Evolutionary conservation across 2,329 filamentous ascomycete species (phyloP), one percentile per base, ranked within the genome.

Genomic region (Xylariaceae sp.): DNA sequence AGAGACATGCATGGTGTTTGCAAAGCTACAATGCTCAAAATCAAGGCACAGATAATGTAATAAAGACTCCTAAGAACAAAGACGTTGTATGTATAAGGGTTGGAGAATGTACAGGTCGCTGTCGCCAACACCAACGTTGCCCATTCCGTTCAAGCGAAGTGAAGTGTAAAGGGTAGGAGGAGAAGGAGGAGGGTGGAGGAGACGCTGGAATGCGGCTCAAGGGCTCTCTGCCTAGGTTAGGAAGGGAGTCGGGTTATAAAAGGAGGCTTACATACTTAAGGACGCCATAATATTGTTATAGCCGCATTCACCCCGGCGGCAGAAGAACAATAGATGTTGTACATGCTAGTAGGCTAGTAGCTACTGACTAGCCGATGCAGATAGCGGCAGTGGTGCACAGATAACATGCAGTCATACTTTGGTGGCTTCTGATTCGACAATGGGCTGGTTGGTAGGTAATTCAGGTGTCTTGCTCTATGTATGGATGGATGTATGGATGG

Each of bases 181-280:
- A n/a, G n/a, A 40, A 40, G 37, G 32, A 40, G 32, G 32, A 37
- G 12, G 6, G 5, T 3, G 32, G 3, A 18, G 19, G 20, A 21
- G 37, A 42, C 26, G 48, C n/a, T 54, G 56, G 56, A 56, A 61
- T 63, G 61, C 61, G 61, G 61, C 58, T 63, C 56, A 57, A 56
- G 46, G 32, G 12, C 5, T 20, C n/a, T n/a, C n/a, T n/a, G n/a
- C n/a, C n/a, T n/a, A n/a, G n/a, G n/a, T n/a, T n/a, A 40, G 40
- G 19, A 53, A 46, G 44, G 44, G 32, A 45, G 37, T 20, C 20
- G 40, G 20, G 47, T 52, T 21, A n/a, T n/a, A 45, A 43, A 50
- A 42, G 52, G 44, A 51, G 60, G 64, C 58, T 69, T 65, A 70
- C 67, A 66, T 68, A 70, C 67, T 68, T 51, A 70, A 60, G 52